Evolutionary conservation across 345 rosid species (phyloP).

Genomic region (Noccaea bulbosa): DNA sequence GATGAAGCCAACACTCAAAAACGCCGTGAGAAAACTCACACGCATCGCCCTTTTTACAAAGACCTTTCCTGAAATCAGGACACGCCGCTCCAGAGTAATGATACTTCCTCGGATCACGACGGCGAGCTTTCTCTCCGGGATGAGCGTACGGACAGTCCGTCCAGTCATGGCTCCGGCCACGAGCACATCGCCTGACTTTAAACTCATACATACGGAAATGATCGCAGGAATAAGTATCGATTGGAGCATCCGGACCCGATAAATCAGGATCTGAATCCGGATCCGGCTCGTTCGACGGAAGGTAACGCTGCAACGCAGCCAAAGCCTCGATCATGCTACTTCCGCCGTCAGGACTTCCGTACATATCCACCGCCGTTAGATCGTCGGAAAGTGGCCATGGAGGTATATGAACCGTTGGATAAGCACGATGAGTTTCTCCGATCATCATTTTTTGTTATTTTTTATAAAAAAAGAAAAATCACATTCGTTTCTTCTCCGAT

Average conservation of each 20-base stretch:
- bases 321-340: constrained; percentile 54
- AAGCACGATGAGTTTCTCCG: constrained; percentile 58
- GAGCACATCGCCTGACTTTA: constrained; percentile 77
- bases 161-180: constrained; percentile 96
- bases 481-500: constrained; percentile 30
- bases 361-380: constrained; percentile 39
- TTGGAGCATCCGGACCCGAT: constrained; percentile 50
- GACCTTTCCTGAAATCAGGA: constrained; percentile 79
- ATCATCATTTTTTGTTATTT: constrained; percentile 58
- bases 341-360: constrained; percentile 41
- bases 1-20: constrained; percentile 99
- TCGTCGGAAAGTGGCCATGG: constrained; percentile 69
- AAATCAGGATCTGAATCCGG: constrained; percentile 56
- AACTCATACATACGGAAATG: constrained; percentile 92
- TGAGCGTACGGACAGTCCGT: constrained; percentile 98
- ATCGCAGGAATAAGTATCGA: constrained; percentile 78
- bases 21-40: constrained; percentile 97
- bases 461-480: constrained; percentile 38
- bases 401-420: constrained; percentile 59
- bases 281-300: constrained; percentile 62
- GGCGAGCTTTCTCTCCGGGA: constrained; percentile 91
- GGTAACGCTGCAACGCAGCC: constrained; percentile 63
- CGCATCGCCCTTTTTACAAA: constrained; percentile 72
- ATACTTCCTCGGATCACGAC: constrained; percentile 81
- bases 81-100: constrained; percentile 88